Percentiles rank a stretch among this genome's conserved stretches.
Conservation (phyloP, 768 basidiomycete species). For the Mycena belliarum region DNA sequence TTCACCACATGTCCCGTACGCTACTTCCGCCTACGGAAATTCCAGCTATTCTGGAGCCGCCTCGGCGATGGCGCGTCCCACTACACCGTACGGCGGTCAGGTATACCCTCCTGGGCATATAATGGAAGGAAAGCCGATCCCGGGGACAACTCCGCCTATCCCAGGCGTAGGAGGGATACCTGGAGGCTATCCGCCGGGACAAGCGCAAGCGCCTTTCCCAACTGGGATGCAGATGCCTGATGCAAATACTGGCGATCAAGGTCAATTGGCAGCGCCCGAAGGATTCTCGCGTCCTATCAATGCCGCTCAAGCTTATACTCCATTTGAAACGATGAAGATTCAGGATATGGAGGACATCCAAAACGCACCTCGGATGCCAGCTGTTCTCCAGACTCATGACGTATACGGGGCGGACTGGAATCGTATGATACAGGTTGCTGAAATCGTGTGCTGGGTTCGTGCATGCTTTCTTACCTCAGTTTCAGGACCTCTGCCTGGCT, state of each 20-base stretch:
- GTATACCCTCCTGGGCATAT: constrained; percentile 62
- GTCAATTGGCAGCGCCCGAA: constrained; percentile 62
- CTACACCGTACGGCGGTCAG: constrained; percentile 41
- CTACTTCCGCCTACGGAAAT: constrained; percentile 35
- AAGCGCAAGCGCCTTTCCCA: constrained; percentile 21
- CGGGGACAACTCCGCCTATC: constrained; percentile 40
- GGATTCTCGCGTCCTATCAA: constrained; percentile 77
- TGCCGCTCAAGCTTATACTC: constrained; percentile 62
- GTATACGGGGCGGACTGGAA: constrained; percentile 76
- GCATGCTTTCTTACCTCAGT: background rate
- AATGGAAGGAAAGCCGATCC: constrained; percentile 54
- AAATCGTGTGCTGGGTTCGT: background rate
- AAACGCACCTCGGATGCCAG: constrained; percentile 69
- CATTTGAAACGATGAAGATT: constrained; percentile 71
- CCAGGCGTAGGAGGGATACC: constrained; percentile 29
- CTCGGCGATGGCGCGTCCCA: constrained; percentile 39
- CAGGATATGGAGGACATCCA: constrained; percentile 76
- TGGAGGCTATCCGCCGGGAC: constrained; percentile 17
- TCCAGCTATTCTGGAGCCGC: constrained; percentile 37
- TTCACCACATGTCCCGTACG: constrained; percentile 36
- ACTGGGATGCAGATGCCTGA: constrained; percentile 30
- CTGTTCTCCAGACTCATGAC: constrained; percentile 72
- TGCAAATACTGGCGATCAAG: constrained; percentile 34
- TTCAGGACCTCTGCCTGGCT: constrained; percentile 69
- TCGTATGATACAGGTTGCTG: constrained; percentile 70